These are phyloP conservation scores for Dalbergia oliveri DNA, from an alignment of 306 rosid species.

Conservation along the genomic window DNA sequence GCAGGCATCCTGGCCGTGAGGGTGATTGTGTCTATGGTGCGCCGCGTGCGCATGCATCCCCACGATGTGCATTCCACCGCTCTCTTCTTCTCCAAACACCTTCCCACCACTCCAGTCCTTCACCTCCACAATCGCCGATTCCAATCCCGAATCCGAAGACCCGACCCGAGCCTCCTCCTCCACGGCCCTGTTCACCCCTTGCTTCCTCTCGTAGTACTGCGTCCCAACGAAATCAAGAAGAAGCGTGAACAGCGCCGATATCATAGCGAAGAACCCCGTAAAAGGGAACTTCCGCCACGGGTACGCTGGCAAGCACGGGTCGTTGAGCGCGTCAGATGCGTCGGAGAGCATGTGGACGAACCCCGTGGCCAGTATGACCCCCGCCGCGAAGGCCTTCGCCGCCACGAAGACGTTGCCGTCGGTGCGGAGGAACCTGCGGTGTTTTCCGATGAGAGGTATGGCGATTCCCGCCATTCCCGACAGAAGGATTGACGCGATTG, in stretches of 20 bases:
- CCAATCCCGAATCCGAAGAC: slow-evolving; percentile 49
- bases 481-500: slow-evolving; percentile 74
- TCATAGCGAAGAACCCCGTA: slow-evolving; percentile 87
- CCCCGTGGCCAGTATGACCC: slow-evolving; percentile 92
- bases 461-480: slow-evolving; percentile 82
- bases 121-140: slow-evolving; percentile 40
- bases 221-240: slow-evolving; percentile 90
- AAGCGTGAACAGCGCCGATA: slow-evolving; percentile 81
- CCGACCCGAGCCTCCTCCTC: slow-evolving; percentile 64
- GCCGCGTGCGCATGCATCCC: slow-evolving; percentile 98
- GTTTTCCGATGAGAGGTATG: slow-evolving; percentile 71
- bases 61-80: slow-evolving; percentile 95
- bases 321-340: slow-evolving; percentile 61
- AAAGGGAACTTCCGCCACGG: slow-evolving; percentile 96
- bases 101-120: slow-evolving; percentile 47
- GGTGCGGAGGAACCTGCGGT: slow-evolving; percentile 66
- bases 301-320: slow-evolving; percentile 68
- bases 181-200: slow-evolving; percentile 48
- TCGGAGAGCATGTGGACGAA: slow-evolving; percentile 92
- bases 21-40: slow-evolving; percentile 81
- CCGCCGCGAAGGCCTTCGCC: slow-evolving; percentile 92
- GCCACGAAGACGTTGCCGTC: slow-evolving; percentile 83
- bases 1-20: slow-evolving; percentile 74
- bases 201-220: slow-evolving; percentile 89
- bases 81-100: slow-evolving; percentile 89